Evolutionary conservation across 129 eudicot species (phyloP).

Genomic region (Apium graveolens): DNA sequence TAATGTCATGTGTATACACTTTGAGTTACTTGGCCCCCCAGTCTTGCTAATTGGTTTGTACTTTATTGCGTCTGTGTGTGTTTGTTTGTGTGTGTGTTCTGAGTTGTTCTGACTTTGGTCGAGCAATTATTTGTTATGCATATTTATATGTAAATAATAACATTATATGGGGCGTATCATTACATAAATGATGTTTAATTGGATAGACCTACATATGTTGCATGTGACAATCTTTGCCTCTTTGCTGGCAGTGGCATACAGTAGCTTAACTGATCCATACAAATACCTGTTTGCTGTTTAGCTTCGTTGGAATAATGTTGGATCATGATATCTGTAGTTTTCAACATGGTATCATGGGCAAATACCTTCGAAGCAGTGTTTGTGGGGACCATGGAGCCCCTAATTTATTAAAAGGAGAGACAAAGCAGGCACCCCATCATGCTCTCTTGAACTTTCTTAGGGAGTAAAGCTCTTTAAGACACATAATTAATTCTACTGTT

Average conservation of each 20-base stretch:
- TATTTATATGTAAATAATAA: neutral
- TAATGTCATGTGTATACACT: neutral
- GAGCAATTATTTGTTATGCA: neutral
- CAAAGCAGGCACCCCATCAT: neutral
- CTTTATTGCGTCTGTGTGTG: neutral
- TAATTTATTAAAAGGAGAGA: neutral
- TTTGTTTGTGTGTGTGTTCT: neutral
- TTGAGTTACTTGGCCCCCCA: neutral
- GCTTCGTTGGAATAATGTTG: neutral
- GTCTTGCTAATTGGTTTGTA: neutral
- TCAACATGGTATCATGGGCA: neutral
- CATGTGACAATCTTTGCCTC: constrained; percentile 3
- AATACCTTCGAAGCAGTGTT: constrained; percentile 7
- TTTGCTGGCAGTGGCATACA: neutral
- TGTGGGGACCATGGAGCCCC: constrained; percentile 2
- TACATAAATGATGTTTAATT: neutral
- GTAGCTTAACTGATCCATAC: neutral
- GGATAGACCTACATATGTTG: neutral
- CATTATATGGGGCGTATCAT: neutral
- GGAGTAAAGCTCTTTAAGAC: neutral
- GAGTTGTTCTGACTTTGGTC: neutral
- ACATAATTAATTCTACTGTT: neutral
- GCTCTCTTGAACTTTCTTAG: neutral
- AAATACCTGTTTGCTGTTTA: neutral
- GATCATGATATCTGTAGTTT: neutral